Conservation (phyloP, 2,329 filamentous ascomycete genomes). For the Pseudocercospora macadamiae region DNA sequence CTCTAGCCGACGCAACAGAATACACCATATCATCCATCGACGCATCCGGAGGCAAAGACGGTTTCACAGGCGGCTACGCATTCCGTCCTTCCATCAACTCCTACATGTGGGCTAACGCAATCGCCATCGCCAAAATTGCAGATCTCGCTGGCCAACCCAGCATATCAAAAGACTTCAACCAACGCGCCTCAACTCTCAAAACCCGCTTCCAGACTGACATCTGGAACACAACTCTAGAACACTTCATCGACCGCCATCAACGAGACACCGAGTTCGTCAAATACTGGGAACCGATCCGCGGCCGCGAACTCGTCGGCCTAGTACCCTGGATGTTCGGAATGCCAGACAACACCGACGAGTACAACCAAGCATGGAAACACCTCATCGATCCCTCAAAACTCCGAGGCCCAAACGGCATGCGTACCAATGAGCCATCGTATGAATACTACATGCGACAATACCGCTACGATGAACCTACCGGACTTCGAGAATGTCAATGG, state of each 20-base stretch:
- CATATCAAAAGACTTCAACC: conserved; percentile 24
- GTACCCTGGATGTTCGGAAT: conserved; percentile 50
- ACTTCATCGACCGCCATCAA: conserved; percentile 50
- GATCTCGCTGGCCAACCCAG: conserved; percentile 34
- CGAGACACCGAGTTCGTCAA: conserved; percentile 44
- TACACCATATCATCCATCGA: conserved; percentile 52
- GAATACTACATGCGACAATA: conserved; percentile 52
- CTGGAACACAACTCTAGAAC: conserved; percentile 49
- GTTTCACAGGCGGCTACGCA: conserved; percentile 45
- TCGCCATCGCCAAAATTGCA: conserved; percentile 46
- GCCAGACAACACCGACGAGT: conserved; percentile 44
- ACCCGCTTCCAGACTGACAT: conserved; percentile 43
- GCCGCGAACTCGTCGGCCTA: conserved; percentile 48
- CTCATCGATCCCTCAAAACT: conserved; percentile 41
- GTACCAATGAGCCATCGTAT: conserved; percentile 50
- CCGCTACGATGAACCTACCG: conserved; percentile 41
- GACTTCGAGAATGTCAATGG: conserved; percentile 48
- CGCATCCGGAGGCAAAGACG: conserved; percentile 44
- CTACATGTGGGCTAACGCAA: conserved; percentile 50
- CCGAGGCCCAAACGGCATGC: conserved; percentile 42
- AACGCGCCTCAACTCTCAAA: conserved; percentile 42
- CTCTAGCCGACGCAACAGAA: conserved; percentile 49
- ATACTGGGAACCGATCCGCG: conserved; percentile 47
- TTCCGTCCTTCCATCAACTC: conserved; percentile 51
- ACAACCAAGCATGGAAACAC: conserved; percentile 44